Evolutionary conservation across 139 green algal species (phyloP).

Genomic region (Zygnema cylindricum): DNA sequence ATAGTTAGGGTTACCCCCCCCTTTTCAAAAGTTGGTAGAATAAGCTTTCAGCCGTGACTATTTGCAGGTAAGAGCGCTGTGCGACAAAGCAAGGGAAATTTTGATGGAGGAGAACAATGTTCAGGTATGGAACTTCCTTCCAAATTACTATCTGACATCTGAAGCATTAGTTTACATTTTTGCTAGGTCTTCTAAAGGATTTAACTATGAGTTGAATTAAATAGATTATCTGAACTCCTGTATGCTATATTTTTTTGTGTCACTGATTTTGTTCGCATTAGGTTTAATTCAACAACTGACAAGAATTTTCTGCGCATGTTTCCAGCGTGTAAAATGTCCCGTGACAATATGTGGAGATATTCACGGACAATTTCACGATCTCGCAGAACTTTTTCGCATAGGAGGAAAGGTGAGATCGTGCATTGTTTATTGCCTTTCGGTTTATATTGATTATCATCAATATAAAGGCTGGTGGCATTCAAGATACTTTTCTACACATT

Average conservation of each 20-base stretch:
- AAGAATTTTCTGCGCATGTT: neutral
- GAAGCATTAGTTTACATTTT: neutral
- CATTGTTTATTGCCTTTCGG: no score
- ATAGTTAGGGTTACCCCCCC: no score
- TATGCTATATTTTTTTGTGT: no score
- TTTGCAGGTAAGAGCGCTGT: constrained; percentile 88
- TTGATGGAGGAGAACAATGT: constrained; percentile 91
- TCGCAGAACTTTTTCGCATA: constrained; percentile 97
- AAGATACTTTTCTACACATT: no score
- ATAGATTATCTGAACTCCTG: no score
- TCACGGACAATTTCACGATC: constrained; percentile 97
- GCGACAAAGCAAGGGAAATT: constrained; percentile 81
- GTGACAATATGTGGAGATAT: constrained; percentile 95
- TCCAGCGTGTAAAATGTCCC: constrained; percentile 87
- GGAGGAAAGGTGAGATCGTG: constrained; percentile 79
- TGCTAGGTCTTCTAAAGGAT: neutral
- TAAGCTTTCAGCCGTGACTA: no score
- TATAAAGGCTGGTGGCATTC: no score
- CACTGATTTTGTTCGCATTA: no score
- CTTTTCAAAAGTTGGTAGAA: no score
- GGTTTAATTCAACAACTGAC: no score
- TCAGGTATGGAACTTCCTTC: constrained; percentile 38
- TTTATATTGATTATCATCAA: no score
- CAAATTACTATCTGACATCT: neutral
- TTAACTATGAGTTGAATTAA: constrained; percentile 1